Evolutionary conservation across 495 filamentous ascomycete species (phyloP).

Genomic region (Chaetomium tenue): DNA sequence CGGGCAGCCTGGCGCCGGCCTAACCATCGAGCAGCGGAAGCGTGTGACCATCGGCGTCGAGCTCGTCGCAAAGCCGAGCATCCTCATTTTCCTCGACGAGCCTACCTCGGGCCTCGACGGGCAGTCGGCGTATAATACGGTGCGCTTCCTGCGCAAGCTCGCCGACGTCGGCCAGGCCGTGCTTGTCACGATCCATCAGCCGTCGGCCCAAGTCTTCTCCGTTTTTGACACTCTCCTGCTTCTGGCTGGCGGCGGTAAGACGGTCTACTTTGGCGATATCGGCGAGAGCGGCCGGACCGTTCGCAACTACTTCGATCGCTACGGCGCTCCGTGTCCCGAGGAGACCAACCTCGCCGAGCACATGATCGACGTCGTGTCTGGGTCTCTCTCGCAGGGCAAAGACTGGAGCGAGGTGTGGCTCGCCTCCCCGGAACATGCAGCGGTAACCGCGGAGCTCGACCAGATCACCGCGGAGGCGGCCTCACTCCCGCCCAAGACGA

Average conservation of each 20-base stretch:
- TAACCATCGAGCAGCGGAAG: constrained; percentile 54
- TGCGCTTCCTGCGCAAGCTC: constrained; percentile 81
- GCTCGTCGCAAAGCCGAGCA: constrained; percentile 78
- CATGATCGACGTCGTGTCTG: constrained; percentile 83
- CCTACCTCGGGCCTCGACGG: constrained; percentile 85
- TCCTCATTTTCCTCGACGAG: constrained; percentile 75
- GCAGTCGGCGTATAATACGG: constrained; percentile 76
- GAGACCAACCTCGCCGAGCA: constrained; percentile 75
- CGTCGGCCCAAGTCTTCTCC: constrained; percentile 67
- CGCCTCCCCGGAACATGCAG: constrained; percentile 60
- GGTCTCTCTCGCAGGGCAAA: constrained; percentile 50
- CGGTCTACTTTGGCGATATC: constrained; percentile 65
- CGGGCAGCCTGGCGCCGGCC: constrained; percentile 68
- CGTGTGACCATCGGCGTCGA: constrained; percentile 90
- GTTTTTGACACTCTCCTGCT: constrained; percentile 71
- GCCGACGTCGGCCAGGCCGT: constrained; percentile 71
- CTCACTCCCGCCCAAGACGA: constrained; percentile 25
- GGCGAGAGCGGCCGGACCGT: constrained; percentile 42
- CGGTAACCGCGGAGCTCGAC: constrained; percentile 61
- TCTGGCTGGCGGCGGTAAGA: constrained; percentile 63
- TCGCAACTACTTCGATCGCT: constrained; percentile 53
- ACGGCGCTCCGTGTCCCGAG: constrained; percentile 64
- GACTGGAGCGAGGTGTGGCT: constrained; percentile 82
- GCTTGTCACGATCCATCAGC: constrained; percentile 74
- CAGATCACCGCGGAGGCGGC: constrained; percentile 50